Conservation (phyloP, 805 yeast species). For the Schizosaccharomyces cryophilus region DNA sequence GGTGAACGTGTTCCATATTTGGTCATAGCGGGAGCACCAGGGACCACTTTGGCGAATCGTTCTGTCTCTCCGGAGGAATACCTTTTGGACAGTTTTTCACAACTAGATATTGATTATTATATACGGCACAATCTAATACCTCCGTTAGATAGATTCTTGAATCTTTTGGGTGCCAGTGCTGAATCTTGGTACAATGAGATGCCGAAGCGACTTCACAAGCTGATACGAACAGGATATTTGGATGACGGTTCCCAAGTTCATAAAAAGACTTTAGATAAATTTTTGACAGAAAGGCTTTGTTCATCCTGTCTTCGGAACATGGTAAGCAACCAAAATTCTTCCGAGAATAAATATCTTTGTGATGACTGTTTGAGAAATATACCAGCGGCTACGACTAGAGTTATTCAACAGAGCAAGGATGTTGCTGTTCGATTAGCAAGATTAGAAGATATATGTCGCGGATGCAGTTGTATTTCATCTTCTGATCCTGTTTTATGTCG, state of each 20-base stretch:
- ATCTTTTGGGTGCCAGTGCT: conserved; percentile 59
- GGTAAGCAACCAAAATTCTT: not conserved
- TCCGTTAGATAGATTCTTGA: conserved; percentile 66
- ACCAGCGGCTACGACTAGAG: not conserved
- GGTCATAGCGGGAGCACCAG: conserved; percentile 35
- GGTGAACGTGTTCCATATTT: conserved; percentile 72
- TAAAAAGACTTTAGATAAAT: not conserved
- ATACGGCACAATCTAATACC: conserved; percentile 66
- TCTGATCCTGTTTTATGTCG: not conserved
- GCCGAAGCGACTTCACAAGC: conserved; percentile 17
- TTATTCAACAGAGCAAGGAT: not conserved
- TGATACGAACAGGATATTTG: not conserved
- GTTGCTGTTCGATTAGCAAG: not conserved
- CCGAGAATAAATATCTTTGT: not conserved
- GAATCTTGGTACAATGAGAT: conserved; percentile 50
- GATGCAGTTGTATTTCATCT: not conserved
- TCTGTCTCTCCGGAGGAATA: conserved; percentile 59
- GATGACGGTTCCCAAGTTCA: not conserved
- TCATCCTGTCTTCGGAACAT: not conserved
- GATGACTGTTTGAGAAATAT: not conserved
- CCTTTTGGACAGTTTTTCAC: conserved; percentile 18
- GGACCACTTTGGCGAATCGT: conserved; percentile 43
- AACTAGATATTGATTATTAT: conserved; percentile 63
- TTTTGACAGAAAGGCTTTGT: not conserved
- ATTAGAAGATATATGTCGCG: not conserved